Percentiles rank a stretch among this genome's conserved stretches.
Conservation (phyloP, 768 basidiomycete genomes). For the Rhizopogon rudus region DNA sequence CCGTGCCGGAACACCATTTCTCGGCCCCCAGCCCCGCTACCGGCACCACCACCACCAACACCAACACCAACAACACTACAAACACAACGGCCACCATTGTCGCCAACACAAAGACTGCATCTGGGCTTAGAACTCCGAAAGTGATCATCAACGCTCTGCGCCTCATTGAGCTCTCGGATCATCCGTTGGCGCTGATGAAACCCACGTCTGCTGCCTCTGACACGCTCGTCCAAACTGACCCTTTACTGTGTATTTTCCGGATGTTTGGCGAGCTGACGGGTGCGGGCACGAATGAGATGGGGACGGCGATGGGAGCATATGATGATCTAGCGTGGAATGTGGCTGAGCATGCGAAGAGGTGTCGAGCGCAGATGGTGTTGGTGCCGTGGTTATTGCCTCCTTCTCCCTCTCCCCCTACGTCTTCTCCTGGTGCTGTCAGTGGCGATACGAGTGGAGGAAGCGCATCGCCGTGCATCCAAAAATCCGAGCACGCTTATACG, state of each 20-base stretch:
- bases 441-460: background rate
- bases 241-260: constrained; percentile 66
- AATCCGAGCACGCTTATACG: constrained; percentile 27
- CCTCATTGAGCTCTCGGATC: constrained; percentile 76
- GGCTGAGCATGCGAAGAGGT: constrained; percentile 55
- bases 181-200: constrained; percentile 60
- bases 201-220: constrained; percentile 56
- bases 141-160: constrained; percentile 72
- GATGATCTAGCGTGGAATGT: constrained; percentile 73
- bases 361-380: constrained; percentile 68
- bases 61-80: too few relatives aligned
- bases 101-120: too few relatives aligned
- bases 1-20: constrained; percentile 4
- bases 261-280: constrained; percentile 72
- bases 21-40: constrained; percentile 9
- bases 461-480: constrained; percentile 10
- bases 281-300: constrained; percentile 47
- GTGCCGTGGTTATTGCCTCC: constrained; percentile 71
- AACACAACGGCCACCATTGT: background rate
- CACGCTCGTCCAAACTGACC: constrained; percentile 65
- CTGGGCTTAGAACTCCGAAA: constrained; percentile 11
- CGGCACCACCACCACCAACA: background rate
- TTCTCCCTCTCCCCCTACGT: background rate
- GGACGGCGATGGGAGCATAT: constrained; percentile 17
- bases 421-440: background rate